Conservation (phyloP, 2,329 filamentous ascomycete genomes). For the Rutstroemia sp. region DNA sequence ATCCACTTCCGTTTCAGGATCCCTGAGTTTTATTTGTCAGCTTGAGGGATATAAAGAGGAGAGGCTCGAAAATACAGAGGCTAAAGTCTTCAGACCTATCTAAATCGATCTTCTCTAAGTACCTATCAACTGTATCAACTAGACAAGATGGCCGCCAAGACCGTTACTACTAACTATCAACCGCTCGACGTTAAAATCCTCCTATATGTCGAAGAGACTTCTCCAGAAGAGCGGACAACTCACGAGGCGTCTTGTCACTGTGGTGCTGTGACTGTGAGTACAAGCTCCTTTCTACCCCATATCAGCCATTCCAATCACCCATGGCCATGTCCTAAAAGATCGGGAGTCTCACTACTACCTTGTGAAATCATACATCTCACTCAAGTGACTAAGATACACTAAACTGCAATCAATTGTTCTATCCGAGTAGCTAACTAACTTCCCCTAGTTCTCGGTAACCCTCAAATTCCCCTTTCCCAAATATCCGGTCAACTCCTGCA, state of each 20-base stretch:
- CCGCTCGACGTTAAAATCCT: conserved; percentile 4
- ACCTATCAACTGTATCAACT: neutral
- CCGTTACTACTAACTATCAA: neutral
- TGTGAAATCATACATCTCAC: no score
- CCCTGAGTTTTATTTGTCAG: no score
- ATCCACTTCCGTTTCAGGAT: no score
- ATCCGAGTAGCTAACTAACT: neutral
- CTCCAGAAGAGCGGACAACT: conserved; percentile 22
- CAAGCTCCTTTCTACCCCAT: no score
- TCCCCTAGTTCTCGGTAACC: conserved; percentile 34
- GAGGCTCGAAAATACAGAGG: no score
- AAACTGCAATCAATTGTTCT: neutral
- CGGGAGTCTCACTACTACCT: no score
- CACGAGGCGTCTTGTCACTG: conserved; percentile 52
- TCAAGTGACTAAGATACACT: no score
- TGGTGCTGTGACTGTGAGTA: conserved; percentile 32
- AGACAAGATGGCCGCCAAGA: neutral
- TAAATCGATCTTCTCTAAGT: neutral
- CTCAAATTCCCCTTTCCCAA: conserved; percentile 43
- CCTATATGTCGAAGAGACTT: conserved; percentile 12
- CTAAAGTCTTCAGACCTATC: no score
- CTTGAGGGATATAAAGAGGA: no score
- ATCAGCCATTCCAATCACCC: neutral
- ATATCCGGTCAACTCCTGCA: conserved; percentile 48
- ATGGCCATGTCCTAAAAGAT: no score